These are phyloP conservation scores for Monilinia laxa DNA, from an alignment of 2,329 filamentous ascomycete species.

Conservation along the genomic window DNA sequence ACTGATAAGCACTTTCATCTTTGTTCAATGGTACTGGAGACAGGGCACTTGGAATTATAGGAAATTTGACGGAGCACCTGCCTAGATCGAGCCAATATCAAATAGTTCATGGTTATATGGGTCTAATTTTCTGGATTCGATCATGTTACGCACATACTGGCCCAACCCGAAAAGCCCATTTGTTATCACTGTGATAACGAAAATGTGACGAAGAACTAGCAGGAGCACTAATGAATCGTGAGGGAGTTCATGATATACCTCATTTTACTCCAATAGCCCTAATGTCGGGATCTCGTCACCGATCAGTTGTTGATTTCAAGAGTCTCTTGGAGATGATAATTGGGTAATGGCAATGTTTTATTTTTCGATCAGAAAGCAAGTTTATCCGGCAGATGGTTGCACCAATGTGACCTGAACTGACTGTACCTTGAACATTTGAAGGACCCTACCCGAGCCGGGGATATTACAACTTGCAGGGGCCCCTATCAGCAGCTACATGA, in stretches of 20 bases:
- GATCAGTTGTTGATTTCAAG: not conserved
- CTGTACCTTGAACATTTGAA: not conserved
- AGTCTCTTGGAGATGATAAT: conserved; percentile 2
- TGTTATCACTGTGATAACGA: conserved; percentile 1
- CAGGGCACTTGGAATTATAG: not conserved
- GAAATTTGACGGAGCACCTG: not conserved
- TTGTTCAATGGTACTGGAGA: not conserved
- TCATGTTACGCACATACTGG: not conserved
- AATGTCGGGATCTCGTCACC: conserved; percentile 5
- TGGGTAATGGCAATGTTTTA: not conserved
- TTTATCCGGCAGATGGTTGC: conserved; percentile 17
- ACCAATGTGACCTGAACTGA: conserved; percentile 6
- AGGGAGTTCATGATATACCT: conserved; percentile 7
- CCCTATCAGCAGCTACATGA: conserved; percentile 3
- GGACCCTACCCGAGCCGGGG: conserved; percentile 7
- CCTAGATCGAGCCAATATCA: conserved; percentile 4
- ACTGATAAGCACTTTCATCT: conserved; percentile 1
- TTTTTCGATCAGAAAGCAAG: not conserved
- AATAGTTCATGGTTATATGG: not conserved
- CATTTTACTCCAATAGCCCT: conserved; percentile 12
- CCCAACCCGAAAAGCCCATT: not conserved
- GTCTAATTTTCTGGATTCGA: not conserved
- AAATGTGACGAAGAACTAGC: conserved; percentile 1
- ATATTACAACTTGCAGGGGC: conserved; percentile 14
- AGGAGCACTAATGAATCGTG: not conserved